Evolutionary conservation across 2,329 filamentous ascomycete species (phyloP).

Genomic region (Ramularia collo-cygni): DNA sequence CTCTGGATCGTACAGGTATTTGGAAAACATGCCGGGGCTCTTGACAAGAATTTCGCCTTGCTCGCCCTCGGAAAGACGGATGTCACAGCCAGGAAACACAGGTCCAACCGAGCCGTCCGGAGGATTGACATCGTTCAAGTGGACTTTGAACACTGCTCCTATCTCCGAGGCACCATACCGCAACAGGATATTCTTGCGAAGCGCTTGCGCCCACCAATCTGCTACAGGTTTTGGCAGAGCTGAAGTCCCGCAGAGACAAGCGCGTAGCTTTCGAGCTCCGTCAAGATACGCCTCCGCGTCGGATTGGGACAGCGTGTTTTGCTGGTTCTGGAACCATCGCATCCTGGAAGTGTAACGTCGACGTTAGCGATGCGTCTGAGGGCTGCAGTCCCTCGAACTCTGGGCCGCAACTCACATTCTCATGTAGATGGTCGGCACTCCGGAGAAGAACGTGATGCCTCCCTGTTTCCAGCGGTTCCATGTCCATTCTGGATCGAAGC

Average conservation of each 20-base stretch:
- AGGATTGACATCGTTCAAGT: constrained; percentile 35
- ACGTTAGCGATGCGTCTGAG: no score
- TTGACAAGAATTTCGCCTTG: constrained; percentile 44
- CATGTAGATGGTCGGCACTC: constrained; percentile 47
- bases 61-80: constrained; percentile 39
- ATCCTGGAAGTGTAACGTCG: constrained; percentile 18
- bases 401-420: constrained; percentile 25
- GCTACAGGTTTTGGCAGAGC: constrained; percentile 45
- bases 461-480: constrained; percentile 41
- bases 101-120: constrained; percentile 41
- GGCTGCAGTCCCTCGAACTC: no score
- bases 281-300: constrained; percentile 35
- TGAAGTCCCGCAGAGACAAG: constrained; percentile 42
- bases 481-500: constrained; percentile 37
- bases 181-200: constrained; percentile 40
- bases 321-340: constrained; percentile 35
- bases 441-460: constrained; percentile 43
- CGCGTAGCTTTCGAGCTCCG: constrained; percentile 37
- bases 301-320: constrained; percentile 26
- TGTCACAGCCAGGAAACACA: constrained; percentile 41
- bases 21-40: constrained; percentile 29
- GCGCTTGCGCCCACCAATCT: constrained; percentile 44
- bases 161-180: constrained; percentile 47
- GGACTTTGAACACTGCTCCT: constrained; percentile 43
- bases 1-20: constrained; percentile 27